These are phyloP conservation scores for Oxalis stricta DNA, from an alignment of 441 rosid genomes.

Conservation along the genomic window DNA sequence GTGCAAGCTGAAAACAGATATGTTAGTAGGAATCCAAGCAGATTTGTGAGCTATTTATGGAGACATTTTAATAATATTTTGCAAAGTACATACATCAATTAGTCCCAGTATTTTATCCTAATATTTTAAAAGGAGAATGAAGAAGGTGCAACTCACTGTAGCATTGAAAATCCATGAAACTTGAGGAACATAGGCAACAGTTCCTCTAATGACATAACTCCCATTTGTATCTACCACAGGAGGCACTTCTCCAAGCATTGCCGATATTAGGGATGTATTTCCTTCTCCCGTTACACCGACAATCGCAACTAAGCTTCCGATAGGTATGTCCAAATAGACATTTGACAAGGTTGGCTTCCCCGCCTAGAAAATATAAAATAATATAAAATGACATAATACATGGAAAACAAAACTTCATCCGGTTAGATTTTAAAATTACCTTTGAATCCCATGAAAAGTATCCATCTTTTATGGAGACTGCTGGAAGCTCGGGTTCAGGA, in stretches of 20 bases:
- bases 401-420: neutral
- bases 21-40: too few relatives aligned
- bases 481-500: conserved; percentile 58
- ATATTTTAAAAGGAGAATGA: conserved; percentile 9
- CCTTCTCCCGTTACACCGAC: conserved; percentile 98
- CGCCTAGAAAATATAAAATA: conserved; percentile 23
- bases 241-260: conserved; percentile 95
- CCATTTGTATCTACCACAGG: conserved; percentile 43
- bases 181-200: conserved; percentile 92
- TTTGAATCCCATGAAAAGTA: conserved; percentile 91
- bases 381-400: neutral
- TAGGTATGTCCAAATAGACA: conserved; percentile 70
- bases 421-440: conserved; percentile 22
- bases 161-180: conserved; percentile 99
- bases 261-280: conserved; percentile 89
- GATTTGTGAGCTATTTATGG: too few relatives aligned
- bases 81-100: neutral
- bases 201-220: conserved; percentile 58
- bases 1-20: too few relatives aligned
- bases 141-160: conserved; percentile 43
- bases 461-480: conserved; percentile 77
- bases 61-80: neutral
- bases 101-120: conserved; percentile 5
- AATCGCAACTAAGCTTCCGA: conserved; percentile 84
- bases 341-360: conserved; percentile 70